Percentiles rank a stretch among this genome's conserved stretches.
Evolutionary conservation across 2,329 filamentous ascomycete species (phyloP).

Genomic region (Claviceps maximensis): DNA sequence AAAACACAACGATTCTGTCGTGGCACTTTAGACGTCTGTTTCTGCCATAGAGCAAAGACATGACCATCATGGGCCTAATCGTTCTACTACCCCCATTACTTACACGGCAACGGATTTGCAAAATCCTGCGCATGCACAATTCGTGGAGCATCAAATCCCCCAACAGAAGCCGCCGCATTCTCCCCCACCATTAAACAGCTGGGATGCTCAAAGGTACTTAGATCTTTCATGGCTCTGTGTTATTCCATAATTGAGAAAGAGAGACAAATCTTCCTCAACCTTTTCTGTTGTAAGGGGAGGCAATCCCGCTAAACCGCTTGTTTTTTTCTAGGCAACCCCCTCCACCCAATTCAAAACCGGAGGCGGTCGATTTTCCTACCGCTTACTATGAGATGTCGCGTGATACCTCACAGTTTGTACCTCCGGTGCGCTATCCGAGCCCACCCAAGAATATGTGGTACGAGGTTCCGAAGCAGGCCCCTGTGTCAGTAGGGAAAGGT

Average conservation of each 20-base stretch:
- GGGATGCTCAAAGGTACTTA: constrained; percentile 42
- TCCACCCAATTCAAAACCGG: constrained; percentile 57
- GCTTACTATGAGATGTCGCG: constrained; percentile 74
- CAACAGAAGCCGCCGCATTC: background rate
- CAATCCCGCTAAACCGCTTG: constrained; percentile 4
- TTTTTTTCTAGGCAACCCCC: constrained; percentile 41
- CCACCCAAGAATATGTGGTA: constrained; percentile 85
- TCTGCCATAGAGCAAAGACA: background rate
- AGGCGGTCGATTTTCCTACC: constrained; percentile 71
- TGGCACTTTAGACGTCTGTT: background rate
- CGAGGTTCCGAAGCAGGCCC: constrained; percentile 56
- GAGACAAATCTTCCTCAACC: background rate
- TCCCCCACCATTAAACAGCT: constrained; percentile 22
- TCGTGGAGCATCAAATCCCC: background rate
- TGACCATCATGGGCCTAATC: background rate
- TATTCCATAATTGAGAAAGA: background rate
- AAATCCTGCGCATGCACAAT: background rate
- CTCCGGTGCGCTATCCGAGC: constrained; percentile 65
- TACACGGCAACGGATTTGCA: background rate
- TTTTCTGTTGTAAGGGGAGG: background rate
- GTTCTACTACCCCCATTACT: no score
- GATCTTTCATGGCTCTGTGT: background rate
- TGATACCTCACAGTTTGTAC: constrained; percentile 60
- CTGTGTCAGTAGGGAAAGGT: constrained; percentile 38
- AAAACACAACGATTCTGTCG: background rate